These are phyloP conservation scores for Salicornia ramosissima DNA, from an alignment of 148 eudicot genomes.

Conservation along the genomic window DNA sequence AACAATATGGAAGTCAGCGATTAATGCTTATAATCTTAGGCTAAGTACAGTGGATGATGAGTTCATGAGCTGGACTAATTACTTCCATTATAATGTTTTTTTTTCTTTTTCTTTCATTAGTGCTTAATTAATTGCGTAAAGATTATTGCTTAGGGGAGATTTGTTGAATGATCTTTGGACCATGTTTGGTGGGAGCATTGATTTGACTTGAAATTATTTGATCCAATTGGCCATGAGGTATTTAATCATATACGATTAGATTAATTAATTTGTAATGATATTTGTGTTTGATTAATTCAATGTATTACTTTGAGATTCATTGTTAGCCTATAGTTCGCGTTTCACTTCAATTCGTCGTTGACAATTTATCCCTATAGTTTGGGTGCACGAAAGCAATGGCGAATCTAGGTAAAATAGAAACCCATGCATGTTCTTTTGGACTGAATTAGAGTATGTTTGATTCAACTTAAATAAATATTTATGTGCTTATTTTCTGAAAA, in stretches of 20 bases:
- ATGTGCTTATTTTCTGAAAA: too few species aligned
- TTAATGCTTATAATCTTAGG: too few species aligned
- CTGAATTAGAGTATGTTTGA: too few species aligned
- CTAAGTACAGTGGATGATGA: too few species aligned
- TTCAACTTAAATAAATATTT: too few species aligned
- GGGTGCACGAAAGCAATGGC: too few species aligned
- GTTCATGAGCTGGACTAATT: too few species aligned
- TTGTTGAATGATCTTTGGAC: conserved; percentile 19
- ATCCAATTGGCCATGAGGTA: conserved; percentile 6
- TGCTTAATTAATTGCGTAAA: not conserved
- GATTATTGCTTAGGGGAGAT: conserved; percentile 6
- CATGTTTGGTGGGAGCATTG: conserved; percentile 20
- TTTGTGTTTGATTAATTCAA: conserved; percentile 10
- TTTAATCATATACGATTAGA: not conserved
- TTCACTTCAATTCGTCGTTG: conserved; percentile 6
- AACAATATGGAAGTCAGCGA: too few species aligned
- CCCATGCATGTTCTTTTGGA: too few species aligned
- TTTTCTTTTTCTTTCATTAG: too few species aligned
- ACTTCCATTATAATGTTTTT: too few species aligned
- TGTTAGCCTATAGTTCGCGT: conserved; percentile 4
- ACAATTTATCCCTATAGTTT: conserved; percentile 1
- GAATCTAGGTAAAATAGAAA: too few species aligned
- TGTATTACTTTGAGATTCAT: conserved; percentile 1
- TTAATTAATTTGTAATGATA: not conserved
- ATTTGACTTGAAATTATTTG: not conserved